Evolutionary conservation across 306 rosid genomes (phyloP), one percentile per base, ranked within the genome.

Genomic region (Vigna nakashimae): DNA sequence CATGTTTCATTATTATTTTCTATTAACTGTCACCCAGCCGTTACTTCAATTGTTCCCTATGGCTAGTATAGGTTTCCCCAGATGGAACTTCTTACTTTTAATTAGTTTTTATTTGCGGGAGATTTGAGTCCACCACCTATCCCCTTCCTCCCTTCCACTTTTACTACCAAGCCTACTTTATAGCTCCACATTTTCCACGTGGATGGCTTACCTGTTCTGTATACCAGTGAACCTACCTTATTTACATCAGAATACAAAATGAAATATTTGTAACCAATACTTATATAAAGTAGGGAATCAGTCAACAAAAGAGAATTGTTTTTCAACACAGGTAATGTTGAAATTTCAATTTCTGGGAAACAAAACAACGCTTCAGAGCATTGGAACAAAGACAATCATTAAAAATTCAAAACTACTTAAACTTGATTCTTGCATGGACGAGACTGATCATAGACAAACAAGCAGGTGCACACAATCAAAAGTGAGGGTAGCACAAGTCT

Each of bases 341-440:
- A 73, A 53, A 73, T 73, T 68, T 70, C 42, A 28, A 73, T 51
- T 24, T 65, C 49, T 52, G 11, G 36, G 30, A 59, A 53, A 58
- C 58, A 50, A 76, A 71, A 71, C 9, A 73, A 66, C 76, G 80
- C 26, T 76, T 83, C 22, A 73, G 36, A 12, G 26, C 40, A 72
- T 10, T 9, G 42, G 17, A 56, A 38, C 67, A 57, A 72, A 65
- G 45, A 71, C 26, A 65, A 72, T 12, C 51, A 63, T 59, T 22
- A 26, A 4, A 32, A 24, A n/a, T 7, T 20, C 12, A 46, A 67
- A 68, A 68, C 74, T 60, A 10, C 48, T 24, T 14, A 38, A 80
- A 16, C 16, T 52, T 13, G 9, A 30, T 30, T 30, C 73, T 38
- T 68, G 58, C 40, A 51, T 52, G 53, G 56, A 8, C 59, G 65